Evolutionary conservation across 2,329 filamentous ascomycete genomes (phyloP).

Genomic region (Grosmannia serpens): DNA sequence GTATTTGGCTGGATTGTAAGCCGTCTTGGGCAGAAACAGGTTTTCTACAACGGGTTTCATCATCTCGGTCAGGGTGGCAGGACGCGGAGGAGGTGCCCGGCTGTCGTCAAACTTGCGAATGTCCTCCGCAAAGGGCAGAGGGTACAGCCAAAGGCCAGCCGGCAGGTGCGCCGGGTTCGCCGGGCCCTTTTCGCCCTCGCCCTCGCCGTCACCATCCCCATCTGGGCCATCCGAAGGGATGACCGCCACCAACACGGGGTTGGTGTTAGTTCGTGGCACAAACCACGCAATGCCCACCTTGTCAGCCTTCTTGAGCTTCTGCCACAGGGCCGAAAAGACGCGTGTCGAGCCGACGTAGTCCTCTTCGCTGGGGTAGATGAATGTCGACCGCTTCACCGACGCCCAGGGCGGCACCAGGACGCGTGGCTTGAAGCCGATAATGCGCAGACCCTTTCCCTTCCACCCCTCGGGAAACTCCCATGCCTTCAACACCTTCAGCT

Average conservation of each 20-base stretch:
- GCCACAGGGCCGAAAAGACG: slow-evolving; percentile 82
- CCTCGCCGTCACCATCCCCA: slow-evolving; percentile 19
- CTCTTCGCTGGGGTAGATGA: slow-evolving; percentile 89
- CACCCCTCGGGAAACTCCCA: slow-evolving; percentile 34
- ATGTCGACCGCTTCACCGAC: slow-evolving; percentile 73
- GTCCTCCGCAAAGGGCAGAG: slow-evolving; percentile 83
- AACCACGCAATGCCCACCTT: slow-evolving; percentile 88
- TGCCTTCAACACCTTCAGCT: slow-evolving; percentile 63
- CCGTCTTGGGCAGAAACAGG: slow-evolving; percentile 73
- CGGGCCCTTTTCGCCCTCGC: slow-evolving; percentile 35
- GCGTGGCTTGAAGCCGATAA: slow-evolving; percentile 87
- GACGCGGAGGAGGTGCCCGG: slow-evolving; percentile 38
- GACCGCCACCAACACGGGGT: slow-evolving; percentile 69
- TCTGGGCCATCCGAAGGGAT: slow-evolving; percentile 58
- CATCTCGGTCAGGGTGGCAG: slow-evolving; percentile 61
- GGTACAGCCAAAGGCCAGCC: slow-evolving; percentile 78
- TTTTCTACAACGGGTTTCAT: slow-evolving; percentile 81
- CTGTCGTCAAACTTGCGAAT: slow-evolving; percentile 63
- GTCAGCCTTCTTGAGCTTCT: slow-evolving; percentile 67
- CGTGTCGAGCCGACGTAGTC: slow-evolving; percentile 83
- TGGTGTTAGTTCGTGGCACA: slow-evolving; percentile 67
- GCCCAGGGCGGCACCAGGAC: slow-evolving; percentile 70
- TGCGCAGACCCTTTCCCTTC: slow-evolving; percentile 69
- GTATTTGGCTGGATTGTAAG: slow-evolving; percentile 77
- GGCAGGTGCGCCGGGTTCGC: slow-evolving; percentile 60